Evolutionary conservation across 306 rosid genomes (phyloP), one percentile per base, ranked within the genome.

Genomic region (Psophocarpus tetragonolobus): DNA sequence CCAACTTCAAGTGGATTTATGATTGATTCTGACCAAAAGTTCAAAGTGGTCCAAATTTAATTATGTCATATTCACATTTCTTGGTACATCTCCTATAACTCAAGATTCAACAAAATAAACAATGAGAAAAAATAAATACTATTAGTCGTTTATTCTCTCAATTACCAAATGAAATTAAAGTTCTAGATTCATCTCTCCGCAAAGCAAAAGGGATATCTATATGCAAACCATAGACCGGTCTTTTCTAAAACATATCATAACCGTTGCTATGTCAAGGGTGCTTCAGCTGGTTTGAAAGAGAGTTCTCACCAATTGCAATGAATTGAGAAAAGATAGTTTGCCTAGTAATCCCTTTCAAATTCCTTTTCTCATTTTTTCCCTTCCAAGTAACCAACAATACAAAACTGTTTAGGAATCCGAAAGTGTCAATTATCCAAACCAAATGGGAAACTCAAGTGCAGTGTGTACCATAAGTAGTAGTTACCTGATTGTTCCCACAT

Each of bases 241-340:
- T 29, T 58, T 51, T 79, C 69, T 68, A 17, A 15, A 30, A 83
- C 65, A 48, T 7, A 20, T 72, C 72, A 45, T 8, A 74, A 70
- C 57, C 48, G 82, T 80, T 84, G 79, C 29, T 33, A 69, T 60
- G 44, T 9, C 44, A 38, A 38, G 13, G 12, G 12, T 38, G 65
- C 78, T 62, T 76, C 29, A 24, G 86, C 73, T 78, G 73, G 41
- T 7, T 39, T 39, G 83, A 83, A 83, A 83, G 47, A 56, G 86
- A 82, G 69, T 64, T 72, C 50, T 39, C 39, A 82, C 74, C 85
- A 41, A 8, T 78, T 71, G 73, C 73, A 73, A 63, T 73, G 54
- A 47, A 67, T 67, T 73, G 21, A 77, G 83, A 78, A 77, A 76
- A 73, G 68, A 66, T 44, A 10, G 51, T 78, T 9, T 13, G 60